Base-by-base conservation (phyloP, 2,329 filamentous ascomycete species). In the Fusarium nematophilum region DNA sequence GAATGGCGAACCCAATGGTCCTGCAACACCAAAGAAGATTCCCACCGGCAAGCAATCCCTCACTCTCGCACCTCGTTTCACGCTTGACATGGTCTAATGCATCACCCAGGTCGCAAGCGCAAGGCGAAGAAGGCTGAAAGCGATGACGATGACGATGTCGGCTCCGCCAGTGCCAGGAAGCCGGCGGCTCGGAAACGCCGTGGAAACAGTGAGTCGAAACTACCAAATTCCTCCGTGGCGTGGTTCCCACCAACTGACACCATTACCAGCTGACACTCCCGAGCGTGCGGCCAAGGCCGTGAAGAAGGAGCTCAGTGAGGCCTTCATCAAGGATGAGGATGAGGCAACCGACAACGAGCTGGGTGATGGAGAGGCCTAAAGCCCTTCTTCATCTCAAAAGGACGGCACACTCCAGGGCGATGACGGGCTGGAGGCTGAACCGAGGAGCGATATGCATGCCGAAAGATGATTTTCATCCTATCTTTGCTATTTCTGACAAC, bases 1-100 rank as follows among this genome's bases (percentile, higher is more conserved):
- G 2, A 48, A 40, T 7, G 59, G 46, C 3, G 52, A 45, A 2
- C 14, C 4, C 7, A 31, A 38, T 4, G n/a, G 44, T 1, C 51
- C 64, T 0, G 9, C 49, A 0, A 69, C 65, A 11, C 40, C 65
- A 43, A 72, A 67, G 48, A 72, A 68, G 48, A 47, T n/a, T n/a
- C n/a, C 50, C 11, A 51, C 60, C 13, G 56, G 72, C 70, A 53
- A 59, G 71, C 61, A 34, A 13, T n/a, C 14, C 10, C 7, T 15
- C 26, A 15, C n/a, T 13, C 6, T 3, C 4, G 17, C 5, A 10
- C 21, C 13, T 14, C 3, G 4, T 13, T 11, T 29, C 6, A 29
- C 25, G 14, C 6, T 9, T 8, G 5, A 4, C 21, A 11, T 5
- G 11, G 39, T 17, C 44, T 62, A 30, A 59, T 23, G 8, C 10